These are phyloP conservation scores for Jatropha podagrica DNA, from an alignment of 441 rosid species.

Conservation along the genomic window DNA sequence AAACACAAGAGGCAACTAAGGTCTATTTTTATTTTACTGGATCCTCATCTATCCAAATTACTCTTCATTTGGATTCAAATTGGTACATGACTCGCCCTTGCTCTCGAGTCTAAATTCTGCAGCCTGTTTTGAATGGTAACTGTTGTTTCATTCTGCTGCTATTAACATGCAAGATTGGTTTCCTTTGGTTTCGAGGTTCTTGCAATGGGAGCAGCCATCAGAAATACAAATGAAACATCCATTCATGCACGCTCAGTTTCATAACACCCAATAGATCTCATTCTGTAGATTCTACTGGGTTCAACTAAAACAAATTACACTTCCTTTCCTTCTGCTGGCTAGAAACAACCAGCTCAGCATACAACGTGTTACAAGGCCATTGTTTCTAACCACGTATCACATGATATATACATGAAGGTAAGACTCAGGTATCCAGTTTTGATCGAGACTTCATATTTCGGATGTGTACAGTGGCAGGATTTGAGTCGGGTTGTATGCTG, in stretches of 20 bases:
- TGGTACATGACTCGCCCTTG: background rate
- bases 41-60: background rate
- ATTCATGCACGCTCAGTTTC: background rate
- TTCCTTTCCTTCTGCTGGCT: background rate
- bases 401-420: background rate
- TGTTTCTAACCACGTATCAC: background rate
- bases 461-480: background rate
- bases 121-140: background rate
- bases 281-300: constrained; percentile 1
- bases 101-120: background rate
- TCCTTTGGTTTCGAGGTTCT: background rate
- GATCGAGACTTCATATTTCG: background rate
- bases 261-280: background rate
- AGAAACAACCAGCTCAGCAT: background rate
- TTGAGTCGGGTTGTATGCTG: background rate
- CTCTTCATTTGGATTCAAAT: background rate
- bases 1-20: no score
- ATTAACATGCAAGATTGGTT: background rate
- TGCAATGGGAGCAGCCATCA: background rate
- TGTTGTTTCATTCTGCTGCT: background rate
- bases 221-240: background rate
- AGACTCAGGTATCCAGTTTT: background rate
- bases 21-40: background rate
- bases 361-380: background rate
- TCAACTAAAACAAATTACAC: background rate